A percentile compares a stretch with the other conserved stretches of the same genome.
phyloP scores from a whole-genome alignment of 108 stramenopile species.

The Hondaea fermentalgiana region DNA sequence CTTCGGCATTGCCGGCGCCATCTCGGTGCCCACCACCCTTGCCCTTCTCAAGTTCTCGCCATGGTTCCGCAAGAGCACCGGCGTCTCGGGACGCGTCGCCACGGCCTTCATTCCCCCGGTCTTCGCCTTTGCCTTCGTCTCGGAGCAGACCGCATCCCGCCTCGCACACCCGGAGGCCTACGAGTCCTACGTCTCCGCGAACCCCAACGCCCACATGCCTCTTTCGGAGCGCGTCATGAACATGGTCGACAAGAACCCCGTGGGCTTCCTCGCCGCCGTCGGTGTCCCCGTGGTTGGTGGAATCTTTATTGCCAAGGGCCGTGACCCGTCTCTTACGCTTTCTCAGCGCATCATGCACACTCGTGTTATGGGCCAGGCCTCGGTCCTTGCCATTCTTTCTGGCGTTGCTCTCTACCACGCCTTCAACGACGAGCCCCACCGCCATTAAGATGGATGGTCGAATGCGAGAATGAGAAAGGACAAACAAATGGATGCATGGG shows the following conservation, averaged over 20 bases:
- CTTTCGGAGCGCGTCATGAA: background rate
- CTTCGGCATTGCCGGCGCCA: background rate
- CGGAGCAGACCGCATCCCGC: constrained; percentile 11
- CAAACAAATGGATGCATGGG: too few species aligned
- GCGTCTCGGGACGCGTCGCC: background rate
- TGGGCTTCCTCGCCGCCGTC: background rate
- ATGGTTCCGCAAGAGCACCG: constrained; percentile 1
- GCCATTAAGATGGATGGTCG: background rate
- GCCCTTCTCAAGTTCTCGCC: background rate
- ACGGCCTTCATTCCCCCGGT: constrained; percentile 2
- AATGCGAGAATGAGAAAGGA: too few species aligned
- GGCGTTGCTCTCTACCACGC: constrained; percentile 6
- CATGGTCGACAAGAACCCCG: background rate
- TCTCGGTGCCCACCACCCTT: background rate
- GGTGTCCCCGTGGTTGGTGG: background rate
- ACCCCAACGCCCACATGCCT: background rate
- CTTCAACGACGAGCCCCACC: background rate
- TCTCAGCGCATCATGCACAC: constrained; percentile 16
- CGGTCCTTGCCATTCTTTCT: background rate
- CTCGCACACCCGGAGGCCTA: constrained; percentile 4
- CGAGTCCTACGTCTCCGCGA: background rate
- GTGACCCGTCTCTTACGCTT: background rate
- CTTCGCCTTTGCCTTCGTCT: constrained; percentile 1
- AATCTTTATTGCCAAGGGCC: background rate
- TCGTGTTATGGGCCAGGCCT: constrained; percentile 16